Conservation (phyloP, 2,329 filamentous ascomycete genomes). For the Aspergillus arachidicola region DNA sequence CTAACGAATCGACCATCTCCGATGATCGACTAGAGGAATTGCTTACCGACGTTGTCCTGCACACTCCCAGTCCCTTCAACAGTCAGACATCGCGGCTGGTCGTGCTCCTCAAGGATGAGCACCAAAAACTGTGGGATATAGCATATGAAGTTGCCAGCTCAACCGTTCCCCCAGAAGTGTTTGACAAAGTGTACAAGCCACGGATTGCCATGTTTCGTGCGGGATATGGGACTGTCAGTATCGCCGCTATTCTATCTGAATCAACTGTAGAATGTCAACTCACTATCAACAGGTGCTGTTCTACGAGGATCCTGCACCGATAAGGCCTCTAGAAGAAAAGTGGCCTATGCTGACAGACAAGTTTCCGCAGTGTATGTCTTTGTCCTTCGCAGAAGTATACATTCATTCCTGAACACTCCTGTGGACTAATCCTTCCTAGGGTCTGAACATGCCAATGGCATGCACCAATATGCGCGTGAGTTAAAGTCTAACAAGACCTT, state of each 20-base stretch:
- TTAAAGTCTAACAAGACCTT: background rate
- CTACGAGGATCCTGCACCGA: conserved; percentile 74
- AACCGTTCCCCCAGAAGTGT: background rate
- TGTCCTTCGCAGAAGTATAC: background rate
- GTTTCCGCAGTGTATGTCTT: conserved; percentile 66
- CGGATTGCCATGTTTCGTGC: conserved; percentile 30
- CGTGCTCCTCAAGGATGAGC: conserved; percentile 77
- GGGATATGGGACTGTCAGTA: conserved; percentile 71
- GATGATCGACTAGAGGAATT: conserved; percentile 42
- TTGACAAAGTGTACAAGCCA: background rate
- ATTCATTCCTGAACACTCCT: too few species aligned
- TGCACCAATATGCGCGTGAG: conserved; percentile 71
- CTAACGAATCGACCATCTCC: conserved; percentile 35
- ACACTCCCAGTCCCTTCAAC: conserved; percentile 85
- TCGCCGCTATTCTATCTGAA: background rate
- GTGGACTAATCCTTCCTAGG: background rate
- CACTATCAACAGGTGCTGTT: conserved; percentile 64
- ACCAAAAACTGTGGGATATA: conserved; percentile 85
- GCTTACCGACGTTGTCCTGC: conserved; percentile 57
- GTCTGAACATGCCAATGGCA: conserved; percentile 75
- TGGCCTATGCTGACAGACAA: conserved; percentile 76
- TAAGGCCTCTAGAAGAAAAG: conserved; percentile 67
- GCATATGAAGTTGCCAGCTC: conserved; percentile 33
- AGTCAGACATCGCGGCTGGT: conserved; percentile 78
- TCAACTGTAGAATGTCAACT: background rate